A percentile compares a stretch with the other conserved stretches of the same genome.
Conservation (phyloP, 2,329 filamentous ascomycete species). For the Cadophora luteo-olivacea region DNA sequence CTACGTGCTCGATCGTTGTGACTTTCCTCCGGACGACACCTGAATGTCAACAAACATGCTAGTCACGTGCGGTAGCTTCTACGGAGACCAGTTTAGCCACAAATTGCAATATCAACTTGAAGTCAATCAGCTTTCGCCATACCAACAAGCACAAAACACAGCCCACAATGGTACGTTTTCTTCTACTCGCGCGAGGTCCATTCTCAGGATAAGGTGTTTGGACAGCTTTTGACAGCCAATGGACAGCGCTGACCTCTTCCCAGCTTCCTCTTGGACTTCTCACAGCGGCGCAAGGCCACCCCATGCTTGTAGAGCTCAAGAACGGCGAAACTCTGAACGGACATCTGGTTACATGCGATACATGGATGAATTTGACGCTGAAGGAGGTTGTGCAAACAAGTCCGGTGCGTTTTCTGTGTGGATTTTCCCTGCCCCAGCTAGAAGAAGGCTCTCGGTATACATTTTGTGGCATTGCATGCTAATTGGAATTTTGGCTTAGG, state of each 20-base stretch:
- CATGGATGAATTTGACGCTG: conserved; percentile 98
- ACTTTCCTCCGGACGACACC: no score
- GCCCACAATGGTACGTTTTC: neutral
- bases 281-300: conserved; percentile 95
- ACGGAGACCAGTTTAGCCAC: neutral
- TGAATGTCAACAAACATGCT: neutral
- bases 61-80: neutral
- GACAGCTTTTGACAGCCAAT: neutral
- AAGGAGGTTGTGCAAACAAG: conserved; percentile 98
- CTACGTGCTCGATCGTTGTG: no score
- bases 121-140: neutral
- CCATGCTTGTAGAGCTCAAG: conserved; percentile 97
- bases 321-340: conserved; percentile 98
- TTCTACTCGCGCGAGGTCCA: neutral
- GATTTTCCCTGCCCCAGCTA: neutral
- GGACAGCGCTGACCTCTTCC: neutral
- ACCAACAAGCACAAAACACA: neutral
- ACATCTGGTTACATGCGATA: conserved; percentile 95
- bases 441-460: neutral
- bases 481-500: conserved; percentile 54
- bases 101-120: conserved; percentile 2
- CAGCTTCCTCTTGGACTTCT: conserved; percentile 81
- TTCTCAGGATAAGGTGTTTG: neutral
- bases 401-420: conserved; percentile 58
- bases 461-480: neutral